A percentile compares a stretch with the other conserved stretches of the same genome.
These are phyloP conservation scores for Sideroxylon spinosum DNA, from an alignment of 179 eudicot genomes.

Conservation along the genomic window DNA sequence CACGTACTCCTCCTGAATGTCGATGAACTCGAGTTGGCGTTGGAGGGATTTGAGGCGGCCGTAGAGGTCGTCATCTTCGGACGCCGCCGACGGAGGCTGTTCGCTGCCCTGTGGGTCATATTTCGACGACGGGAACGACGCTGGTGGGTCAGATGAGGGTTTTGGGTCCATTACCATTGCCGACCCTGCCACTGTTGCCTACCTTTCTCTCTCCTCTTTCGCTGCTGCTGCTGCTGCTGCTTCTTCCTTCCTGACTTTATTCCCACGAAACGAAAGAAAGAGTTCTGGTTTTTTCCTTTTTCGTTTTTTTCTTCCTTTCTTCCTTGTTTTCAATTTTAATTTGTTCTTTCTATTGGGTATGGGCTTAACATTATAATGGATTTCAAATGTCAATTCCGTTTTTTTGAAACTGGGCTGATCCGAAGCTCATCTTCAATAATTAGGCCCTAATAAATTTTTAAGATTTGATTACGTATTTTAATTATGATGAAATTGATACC, in stretches of 20 bases:
- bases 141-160: conserved; percentile 2
- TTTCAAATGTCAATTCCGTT: no score
- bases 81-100: background rate
- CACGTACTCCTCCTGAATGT: conserved; percentile 80
- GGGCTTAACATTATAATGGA: no score
- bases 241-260: background rate
- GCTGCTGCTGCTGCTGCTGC: background rate
- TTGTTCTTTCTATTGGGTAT: no score
- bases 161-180: conserved; percentile 11
- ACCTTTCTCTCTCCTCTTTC: background rate
- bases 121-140: conserved; percentile 5
- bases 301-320: no score
- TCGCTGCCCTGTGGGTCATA: background rate
- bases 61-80: conserved; percentile 66
- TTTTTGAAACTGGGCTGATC: no score
- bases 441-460: no score
- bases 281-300: no score
- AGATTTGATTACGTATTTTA: no score
- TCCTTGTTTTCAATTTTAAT: no score
- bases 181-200: conserved; percentile 3
- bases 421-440: no score
- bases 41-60: conserved; percentile 51
- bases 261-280: background rate
- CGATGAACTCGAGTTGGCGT: conserved; percentile 70
- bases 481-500: no score